phyloP scores from a whole-genome alignment of 2,329 filamentous ascomycete species.

The Xylariaceae sp. region DNA sequence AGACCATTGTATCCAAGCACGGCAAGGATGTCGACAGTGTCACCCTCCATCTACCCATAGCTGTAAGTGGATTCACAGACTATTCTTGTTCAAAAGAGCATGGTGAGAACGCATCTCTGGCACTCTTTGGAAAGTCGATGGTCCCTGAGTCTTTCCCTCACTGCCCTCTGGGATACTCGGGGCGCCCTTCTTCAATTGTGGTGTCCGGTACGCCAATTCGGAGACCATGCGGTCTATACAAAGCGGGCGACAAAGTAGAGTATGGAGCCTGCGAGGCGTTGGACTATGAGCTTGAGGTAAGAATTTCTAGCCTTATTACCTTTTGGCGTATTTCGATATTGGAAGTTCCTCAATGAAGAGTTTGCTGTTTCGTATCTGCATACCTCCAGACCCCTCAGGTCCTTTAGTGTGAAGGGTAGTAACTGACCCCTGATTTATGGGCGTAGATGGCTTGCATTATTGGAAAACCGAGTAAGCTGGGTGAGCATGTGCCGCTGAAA shows the following conservation, averaged over 20 bases:
- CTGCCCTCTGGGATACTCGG: slow-evolving; percentile 31
- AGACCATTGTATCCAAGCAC: slow-evolving; percentile 28
- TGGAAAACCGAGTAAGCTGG: slow-evolving; percentile 48
- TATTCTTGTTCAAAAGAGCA: slow-evolving; percentile 63
- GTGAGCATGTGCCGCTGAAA: slow-evolving; percentile 47
- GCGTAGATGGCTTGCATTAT: slow-evolving; percentile 49
- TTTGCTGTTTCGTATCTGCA: neutral
- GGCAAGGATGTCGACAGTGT: slow-evolving; percentile 48
- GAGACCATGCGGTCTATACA: slow-evolving; percentile 34
- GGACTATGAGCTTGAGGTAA: slow-evolving; percentile 51
- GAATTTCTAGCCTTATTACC: neutral
- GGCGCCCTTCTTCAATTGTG: slow-evolving; percentile 32
- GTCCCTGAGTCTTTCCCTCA: slow-evolving; percentile 32
- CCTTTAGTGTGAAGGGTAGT: neutral
- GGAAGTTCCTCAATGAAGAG: neutral
- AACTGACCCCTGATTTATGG: neutral
- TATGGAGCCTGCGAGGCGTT: slow-evolving; percentile 42
- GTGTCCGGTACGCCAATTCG: slow-evolving; percentile 37
- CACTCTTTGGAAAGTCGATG: slow-evolving; percentile 31
- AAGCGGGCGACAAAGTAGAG: slow-evolving; percentile 27
- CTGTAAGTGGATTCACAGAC: slow-evolving; percentile 63
- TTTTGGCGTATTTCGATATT: too few relatives aligned
- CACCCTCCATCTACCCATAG: slow-evolving; percentile 60
- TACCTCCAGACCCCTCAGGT: neutral
- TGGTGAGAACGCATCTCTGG: slow-evolving; percentile 54